A percentile compares a stretch with the other conserved stretches of the same genome.
These are phyloP conservation scores for Meripilus lineatus DNA, from an alignment of 1,284 basidiomycete genomes.

Conservation along the genomic window DNA sequence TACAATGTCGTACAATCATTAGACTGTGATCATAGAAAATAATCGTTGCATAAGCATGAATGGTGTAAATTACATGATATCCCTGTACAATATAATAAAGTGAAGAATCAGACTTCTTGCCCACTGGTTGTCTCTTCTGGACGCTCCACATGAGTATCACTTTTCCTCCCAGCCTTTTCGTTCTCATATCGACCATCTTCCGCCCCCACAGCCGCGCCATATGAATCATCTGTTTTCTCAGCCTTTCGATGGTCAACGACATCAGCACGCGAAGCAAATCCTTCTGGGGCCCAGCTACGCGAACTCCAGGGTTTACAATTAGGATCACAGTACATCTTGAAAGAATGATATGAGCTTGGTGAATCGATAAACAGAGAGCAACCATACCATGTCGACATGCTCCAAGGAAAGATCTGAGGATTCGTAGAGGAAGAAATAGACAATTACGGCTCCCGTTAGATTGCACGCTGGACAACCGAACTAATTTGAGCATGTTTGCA, in stretches of 20 bases:
- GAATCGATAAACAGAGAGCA: constrained; percentile 4
- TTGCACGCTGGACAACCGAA: constrained; percentile 40
- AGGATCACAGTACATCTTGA: constrained; percentile 70
- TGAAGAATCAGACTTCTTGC: too few relatives aligned
- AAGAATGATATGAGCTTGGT: background rate
- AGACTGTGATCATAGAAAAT: too few relatives aligned
- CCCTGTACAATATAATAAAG: too few relatives aligned
- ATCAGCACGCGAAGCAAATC: constrained; percentile 39
- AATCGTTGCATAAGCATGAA: too few relatives aligned
- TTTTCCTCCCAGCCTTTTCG: too few relatives aligned
- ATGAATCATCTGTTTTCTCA: background rate
- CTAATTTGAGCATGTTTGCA: background rate
- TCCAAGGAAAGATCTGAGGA: constrained; percentile 67
- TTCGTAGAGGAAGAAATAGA: constrained; percentile 79
- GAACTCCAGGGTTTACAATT: constrained; percentile 67
- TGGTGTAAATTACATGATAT: too few relatives aligned
- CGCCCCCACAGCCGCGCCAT: background rate
- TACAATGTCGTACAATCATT: too few relatives aligned
- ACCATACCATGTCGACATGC: constrained; percentile 53
- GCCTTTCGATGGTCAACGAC: constrained; percentile 31
- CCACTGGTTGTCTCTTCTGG: too few relatives aligned
- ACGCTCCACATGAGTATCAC: too few relatives aligned
- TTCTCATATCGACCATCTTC: background rate
- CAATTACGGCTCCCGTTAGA: constrained; percentile 56
- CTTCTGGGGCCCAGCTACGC: constrained; percentile 47